A percentile compares a stretch with the other conserved stretches of the same genome.
phyloP scores from a whole-genome alignment of 1,284 basidiomycete species.

The Marasmius oreades region DNA sequence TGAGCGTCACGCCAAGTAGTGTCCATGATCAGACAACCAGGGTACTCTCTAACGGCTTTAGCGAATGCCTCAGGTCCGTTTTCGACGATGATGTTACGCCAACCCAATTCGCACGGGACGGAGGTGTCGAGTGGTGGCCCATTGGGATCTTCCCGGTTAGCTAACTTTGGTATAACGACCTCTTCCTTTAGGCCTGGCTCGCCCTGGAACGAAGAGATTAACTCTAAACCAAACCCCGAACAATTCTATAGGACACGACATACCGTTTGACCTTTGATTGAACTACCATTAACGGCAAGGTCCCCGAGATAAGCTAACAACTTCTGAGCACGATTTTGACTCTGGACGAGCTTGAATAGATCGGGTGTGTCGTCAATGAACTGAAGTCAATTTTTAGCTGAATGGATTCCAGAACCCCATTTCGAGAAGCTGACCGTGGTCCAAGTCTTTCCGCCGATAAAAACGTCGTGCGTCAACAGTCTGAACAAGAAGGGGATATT shows the following conservation, averaged over 20 bases:
- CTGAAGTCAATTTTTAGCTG: slow-evolving; percentile 31
- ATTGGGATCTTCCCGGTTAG: slow-evolving; percentile 76
- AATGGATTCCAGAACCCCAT: neutral
- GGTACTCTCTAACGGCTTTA: slow-evolving; percentile 96
- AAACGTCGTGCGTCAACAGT: slow-evolving; percentile 95
- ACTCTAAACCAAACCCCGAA: neutral
- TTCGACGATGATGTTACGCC: slow-evolving; percentile 99
- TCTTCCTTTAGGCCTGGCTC: slow-evolving; percentile 95
- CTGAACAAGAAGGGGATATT: slow-evolving; percentile 99
- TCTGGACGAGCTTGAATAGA: slow-evolving; percentile 97
- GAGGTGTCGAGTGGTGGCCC: slow-evolving; percentile 76
- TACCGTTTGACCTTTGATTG: slow-evolving; percentile 86
- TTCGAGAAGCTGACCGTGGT: slow-evolving; percentile 70
- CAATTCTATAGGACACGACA: slow-evolving; percentile 13
- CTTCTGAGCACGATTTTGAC: slow-evolving; percentile 98
- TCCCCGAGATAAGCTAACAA: slow-evolving; percentile 96
- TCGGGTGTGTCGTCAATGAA: slow-evolving; percentile 99
- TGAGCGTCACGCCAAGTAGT: slow-evolving; percentile 99
- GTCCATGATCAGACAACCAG: slow-evolving; percentile 95
- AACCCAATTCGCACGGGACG: slow-evolving; percentile 84
- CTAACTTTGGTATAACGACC: slow-evolving; percentile 80
- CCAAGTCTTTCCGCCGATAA: slow-evolving; percentile 97
- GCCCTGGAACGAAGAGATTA: slow-evolving; percentile 45
- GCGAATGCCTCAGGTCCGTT: slow-evolving; percentile 98
- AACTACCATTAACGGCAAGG: slow-evolving; percentile 96